Percentiles rank a stretch among this genome's conserved stretches.
phyloP scores from a whole-genome alignment of 257 asterid genomes.

The Rhazya stricta region DNA sequence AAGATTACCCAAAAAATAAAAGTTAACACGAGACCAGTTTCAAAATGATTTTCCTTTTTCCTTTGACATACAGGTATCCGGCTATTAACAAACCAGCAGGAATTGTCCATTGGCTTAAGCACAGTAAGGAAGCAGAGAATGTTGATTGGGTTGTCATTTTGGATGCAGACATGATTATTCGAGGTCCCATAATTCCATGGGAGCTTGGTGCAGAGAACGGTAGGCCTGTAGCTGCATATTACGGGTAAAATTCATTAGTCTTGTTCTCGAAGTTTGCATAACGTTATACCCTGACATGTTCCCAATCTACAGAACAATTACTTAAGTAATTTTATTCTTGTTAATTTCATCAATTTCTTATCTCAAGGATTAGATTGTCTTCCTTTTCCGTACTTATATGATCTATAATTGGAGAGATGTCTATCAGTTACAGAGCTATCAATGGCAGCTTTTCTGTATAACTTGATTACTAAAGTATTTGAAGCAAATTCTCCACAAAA shows the following conservation, averaged over 20 bases:
- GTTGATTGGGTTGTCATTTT: conserved; percentile 97
- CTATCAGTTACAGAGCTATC: no score
- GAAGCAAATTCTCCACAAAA: background rate
- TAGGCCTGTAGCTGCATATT: conserved; percentile 86
- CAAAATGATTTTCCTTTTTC: background rate
- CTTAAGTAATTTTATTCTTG: no score
- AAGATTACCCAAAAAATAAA: background rate
- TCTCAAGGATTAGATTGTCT: background rate
- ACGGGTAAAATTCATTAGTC: conserved; percentile 53
- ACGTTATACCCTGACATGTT: background rate
- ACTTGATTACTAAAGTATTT: no score
- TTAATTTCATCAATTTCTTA: background rate
- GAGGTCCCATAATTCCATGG: conserved; percentile 97
- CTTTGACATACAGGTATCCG: conserved; percentile 64
- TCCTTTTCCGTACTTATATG: background rate
- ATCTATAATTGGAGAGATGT: no score
- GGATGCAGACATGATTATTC: conserved; percentile 91
- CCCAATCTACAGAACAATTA: background rate
- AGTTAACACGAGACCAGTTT: background rate
- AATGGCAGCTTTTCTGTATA: no score
- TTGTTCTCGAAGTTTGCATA: conserved; percentile 4
- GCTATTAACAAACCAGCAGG: conserved; percentile 99
- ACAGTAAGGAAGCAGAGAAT: conserved; percentile 82
- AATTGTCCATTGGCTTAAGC: conserved; percentile 80
- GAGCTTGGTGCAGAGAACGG: conserved; percentile 99